Evolutionary conservation across 2,329 filamentous ascomycete genomes (phyloP), one percentile per base, ranked within the genome.

Genomic region (Fusarium sp.): DNA sequence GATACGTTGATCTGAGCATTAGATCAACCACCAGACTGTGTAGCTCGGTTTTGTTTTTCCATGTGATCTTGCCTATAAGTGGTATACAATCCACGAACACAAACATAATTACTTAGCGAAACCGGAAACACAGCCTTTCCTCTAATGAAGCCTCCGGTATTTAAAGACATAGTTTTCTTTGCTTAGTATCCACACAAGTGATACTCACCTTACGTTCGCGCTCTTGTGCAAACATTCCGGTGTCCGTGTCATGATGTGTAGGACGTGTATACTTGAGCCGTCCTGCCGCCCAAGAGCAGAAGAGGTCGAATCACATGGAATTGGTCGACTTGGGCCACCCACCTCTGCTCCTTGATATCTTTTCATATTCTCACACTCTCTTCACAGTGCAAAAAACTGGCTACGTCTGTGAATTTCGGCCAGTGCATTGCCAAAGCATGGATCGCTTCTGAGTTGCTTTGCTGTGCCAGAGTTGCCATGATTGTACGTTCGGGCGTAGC

Each of bases 401-500:
- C 76, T 75, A 24, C 73, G 72, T 42, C 75, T 73, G 30, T 75
- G 73, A n/a, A 72, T 66, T 54, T 78, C 75, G 17, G 62, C 66
- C n/a, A 78, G 45, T 15, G 73, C 62, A 18, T 66, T 74, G 24
- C 75, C 71, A 28, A 79, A 70, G 36, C 74, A 74, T n/a, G 72
- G 68, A 22, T 71, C 63, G 28, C 71, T 73, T 41, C 69, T 57
- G 38, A 78, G 76, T 24, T 71, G 71, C n/a, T 65, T 58, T 17
- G 57, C 41, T 36, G 45, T 32, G 45, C 32, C 47, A 28, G 17
- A 57, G 42, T 54, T 55, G 32, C 74, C 63, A 42, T 57, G 35
- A 35, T 79, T 78, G 41, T 79, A 75, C 64, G 80, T 77, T 41
- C 76, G 66, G 26, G 79, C 61, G 20, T 79, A 80, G 53, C 61